Percentiles rank a stretch among this genome's conserved stretches.
Evolutionary conservation across 768 basidiomycete species (phyloP).

Genomic region (Obba rivulosa): DNA sequence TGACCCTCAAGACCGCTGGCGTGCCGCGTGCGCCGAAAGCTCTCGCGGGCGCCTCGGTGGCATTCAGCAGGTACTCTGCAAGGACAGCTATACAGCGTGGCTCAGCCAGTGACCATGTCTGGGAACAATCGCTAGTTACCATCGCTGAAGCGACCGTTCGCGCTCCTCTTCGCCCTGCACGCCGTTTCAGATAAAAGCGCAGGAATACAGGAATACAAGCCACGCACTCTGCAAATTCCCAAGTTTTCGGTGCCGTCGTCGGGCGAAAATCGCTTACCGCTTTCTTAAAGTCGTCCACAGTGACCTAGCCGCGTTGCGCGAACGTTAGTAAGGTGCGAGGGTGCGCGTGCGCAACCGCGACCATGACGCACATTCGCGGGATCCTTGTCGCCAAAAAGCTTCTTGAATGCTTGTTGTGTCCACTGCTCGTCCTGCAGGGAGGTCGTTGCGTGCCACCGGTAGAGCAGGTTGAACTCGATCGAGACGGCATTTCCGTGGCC

Average conservation of each 20-base stretch:
- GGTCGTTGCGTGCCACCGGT: slow-evolving; percentile 34
- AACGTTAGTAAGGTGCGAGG: too few species aligned
- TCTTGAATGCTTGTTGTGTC: slow-evolving; percentile 25
- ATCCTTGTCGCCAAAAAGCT: slow-evolving; percentile 29
- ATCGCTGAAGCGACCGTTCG: slow-evolving; percentile 31
- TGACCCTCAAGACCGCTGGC: slow-evolving; percentile 39
- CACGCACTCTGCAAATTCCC: slow-evolving; percentile 2
- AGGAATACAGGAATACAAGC: background rate
- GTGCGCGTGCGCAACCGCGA: too few species aligned
- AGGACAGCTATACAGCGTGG: slow-evolving; percentile 17
- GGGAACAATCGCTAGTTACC: background rate
- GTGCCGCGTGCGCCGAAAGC: slow-evolving; percentile 46
- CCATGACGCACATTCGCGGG: too few species aligned
- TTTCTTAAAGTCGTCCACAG: slow-evolving; percentile 16
- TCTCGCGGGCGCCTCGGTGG: slow-evolving; percentile 41
- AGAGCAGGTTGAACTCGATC: slow-evolving; percentile 63
- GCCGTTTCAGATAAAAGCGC: background rate
- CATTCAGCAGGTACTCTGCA: slow-evolving; percentile 39
- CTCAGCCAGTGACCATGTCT: background rate
- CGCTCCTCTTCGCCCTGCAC: slow-evolving; percentile 15
- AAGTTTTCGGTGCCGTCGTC: slow-evolving; percentile 13
- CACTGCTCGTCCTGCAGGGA: slow-evolving; percentile 26
- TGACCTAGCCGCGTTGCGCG: slow-evolving; percentile 10
- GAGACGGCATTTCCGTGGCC: slow-evolving; percentile 76
- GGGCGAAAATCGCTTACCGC: slow-evolving; percentile 10